Conservation (phyloP, 1,284 basidiomycete genomes). For the Sphagnurus paluster region DNA sequence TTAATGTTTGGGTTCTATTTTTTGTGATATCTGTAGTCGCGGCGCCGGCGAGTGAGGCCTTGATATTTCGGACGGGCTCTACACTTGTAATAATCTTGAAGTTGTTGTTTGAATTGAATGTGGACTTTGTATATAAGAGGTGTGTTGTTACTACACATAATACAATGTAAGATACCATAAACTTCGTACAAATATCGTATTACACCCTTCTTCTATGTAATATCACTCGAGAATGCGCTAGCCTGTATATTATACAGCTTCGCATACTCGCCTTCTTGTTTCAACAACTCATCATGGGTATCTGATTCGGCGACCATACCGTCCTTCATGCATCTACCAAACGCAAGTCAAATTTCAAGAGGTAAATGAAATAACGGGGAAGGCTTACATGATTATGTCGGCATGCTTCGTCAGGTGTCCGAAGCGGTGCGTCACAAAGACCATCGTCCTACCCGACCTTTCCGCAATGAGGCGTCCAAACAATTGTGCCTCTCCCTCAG, state of each 20-base stretch:
- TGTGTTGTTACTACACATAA: too few relatives aligned
- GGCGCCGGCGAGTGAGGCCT: too few relatives aligned
- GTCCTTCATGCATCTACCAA: conserved; percentile 58
- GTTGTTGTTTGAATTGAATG: too few relatives aligned
- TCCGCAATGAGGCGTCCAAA: conserved; percentile 52
- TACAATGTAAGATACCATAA: too few relatives aligned
- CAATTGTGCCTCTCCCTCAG: conserved; percentile 47
- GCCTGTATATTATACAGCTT: conserved; percentile 58
- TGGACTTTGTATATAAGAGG: too few relatives aligned
- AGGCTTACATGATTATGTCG: conserved; percentile 56
- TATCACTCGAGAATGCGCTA: conserved; percentile 49
- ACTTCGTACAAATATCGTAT: too few relatives aligned
- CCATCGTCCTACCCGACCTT: conserved; percentile 60
- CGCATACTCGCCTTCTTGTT: conserved; percentile 49
- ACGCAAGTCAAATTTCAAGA: conserved; percentile 3
- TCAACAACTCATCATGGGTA: conserved; percentile 50
- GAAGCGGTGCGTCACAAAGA: conserved; percentile 71
- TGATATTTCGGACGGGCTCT: too few relatives aligned
- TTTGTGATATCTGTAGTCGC: too few relatives aligned
- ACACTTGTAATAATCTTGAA: too few relatives aligned
- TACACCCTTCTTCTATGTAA: too few relatives aligned
- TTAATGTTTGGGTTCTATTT: too few relatives aligned
- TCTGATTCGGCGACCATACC: conserved; percentile 54
- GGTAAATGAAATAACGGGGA: too few relatives aligned
- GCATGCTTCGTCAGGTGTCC: conserved; percentile 65